Conservation (phyloP, 805 yeast species). For the Yarrowia sp. region DNA sequence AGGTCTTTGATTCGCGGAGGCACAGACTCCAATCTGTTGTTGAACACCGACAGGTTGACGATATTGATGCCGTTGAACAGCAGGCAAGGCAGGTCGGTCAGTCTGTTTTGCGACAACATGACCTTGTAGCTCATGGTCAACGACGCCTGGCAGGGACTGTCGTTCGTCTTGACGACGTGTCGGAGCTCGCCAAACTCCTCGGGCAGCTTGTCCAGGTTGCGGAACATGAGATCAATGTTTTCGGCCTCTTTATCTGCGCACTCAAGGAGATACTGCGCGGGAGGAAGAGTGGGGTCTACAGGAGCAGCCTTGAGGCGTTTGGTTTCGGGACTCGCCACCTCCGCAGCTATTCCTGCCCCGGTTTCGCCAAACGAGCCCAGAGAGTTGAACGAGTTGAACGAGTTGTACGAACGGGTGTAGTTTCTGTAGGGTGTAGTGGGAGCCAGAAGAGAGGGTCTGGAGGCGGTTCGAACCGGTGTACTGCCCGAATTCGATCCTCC, state of each 20-base stretch:
- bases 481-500: too few relatives aligned
- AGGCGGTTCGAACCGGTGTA: not conserved
- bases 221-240: conserved; percentile 43
- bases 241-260: conserved; percentile 40
- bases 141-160: conserved; percentile 41
- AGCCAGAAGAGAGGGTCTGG: conserved; percentile 7
- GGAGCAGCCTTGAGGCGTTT: not conserved
- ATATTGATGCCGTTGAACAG: conserved; percentile 49
- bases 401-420: conserved; percentile 3
- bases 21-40: conserved; percentile 47
- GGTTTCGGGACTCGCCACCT: conserved; percentile 3
- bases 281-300: conserved; percentile 10
- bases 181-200: conserved; percentile 49
- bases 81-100: conserved; percentile 46
- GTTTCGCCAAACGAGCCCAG: conserved; percentile 31
- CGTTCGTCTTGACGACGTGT: conserved; percentile 44
- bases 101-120: conserved; percentile 47
- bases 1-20: conserved; percentile 50
- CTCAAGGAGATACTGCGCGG: not conserved
- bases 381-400: conserved; percentile 1
- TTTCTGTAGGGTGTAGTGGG: conserved; percentile 26
- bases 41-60: conserved; percentile 50
- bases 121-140: conserved; percentile 46
- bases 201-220: conserved; percentile 49
- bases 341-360: conserved; percentile 26